Evolutionary conservation across 257 asterid species (phyloP), one percentile per base, ranked within the genome.

Genomic region (Solanum chaucha): DNA sequence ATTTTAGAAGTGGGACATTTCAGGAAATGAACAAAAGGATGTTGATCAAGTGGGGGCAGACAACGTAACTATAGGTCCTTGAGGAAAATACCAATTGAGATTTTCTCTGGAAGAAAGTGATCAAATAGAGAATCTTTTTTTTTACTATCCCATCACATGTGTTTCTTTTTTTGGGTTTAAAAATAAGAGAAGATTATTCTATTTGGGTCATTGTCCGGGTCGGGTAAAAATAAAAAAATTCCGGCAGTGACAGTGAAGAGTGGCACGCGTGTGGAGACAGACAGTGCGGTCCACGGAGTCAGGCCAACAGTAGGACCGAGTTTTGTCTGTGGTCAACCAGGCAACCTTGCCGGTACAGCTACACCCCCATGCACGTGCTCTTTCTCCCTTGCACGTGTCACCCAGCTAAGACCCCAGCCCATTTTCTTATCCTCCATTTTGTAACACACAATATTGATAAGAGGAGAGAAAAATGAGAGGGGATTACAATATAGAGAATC

Each of bases 321-420:
- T 40, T 34, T 73, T 92, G 95, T 93, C 92, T 88, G 90, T 87
- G 89, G 94, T 91, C 95, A 93, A 93, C 92, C 95, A 68, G 92
- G 92, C 94, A 91, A 72, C 15, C 48, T 86, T 86, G 90, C 89
- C 91, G 91, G 87, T 65, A 85, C 91, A 89, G 91, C 87, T 87
- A 14, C 80, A 58, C 67, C 67, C 44, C 91, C 91, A 87, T 86
- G 91, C 94, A 92, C 94, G 95, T 93, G 95, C 89, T 32, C 77
- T 77, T 40, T 88, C 81, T 86, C 80, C 87, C 67, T 70, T 65
- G 90, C 94, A 92, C 93, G 92, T 93, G 94, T 81, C 44, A 83
- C 72, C 86, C 96, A 91, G 92, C 94, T 90, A 87, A 87, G 89
- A 74, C 32, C 70, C 13, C 55, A 5, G 0, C 20, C 8, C 58